Conservation (phyloP, 441 rosid species). For the Adansonia gregorii region DNA sequence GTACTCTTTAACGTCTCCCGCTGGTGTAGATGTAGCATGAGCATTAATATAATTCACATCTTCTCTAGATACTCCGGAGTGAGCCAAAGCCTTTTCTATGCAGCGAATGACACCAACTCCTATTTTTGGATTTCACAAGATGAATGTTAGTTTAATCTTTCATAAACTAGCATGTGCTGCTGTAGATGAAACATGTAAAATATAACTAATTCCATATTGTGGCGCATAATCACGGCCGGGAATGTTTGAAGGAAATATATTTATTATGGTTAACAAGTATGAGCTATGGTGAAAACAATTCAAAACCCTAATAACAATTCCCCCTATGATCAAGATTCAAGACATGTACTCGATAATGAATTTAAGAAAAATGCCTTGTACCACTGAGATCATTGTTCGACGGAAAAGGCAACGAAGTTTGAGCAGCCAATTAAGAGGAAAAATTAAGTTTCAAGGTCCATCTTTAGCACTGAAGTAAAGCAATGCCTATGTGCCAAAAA, state of each 20-base stretch:
- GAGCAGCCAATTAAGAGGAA: not conserved
- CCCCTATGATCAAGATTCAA: not conserved
- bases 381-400: not conserved
- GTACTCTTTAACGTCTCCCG: constrained; percentile 90
- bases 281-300: not conserved
- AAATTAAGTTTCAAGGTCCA: not conserved
- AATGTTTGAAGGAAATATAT: not conserved
- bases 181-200: not conserved
- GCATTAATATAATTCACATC: constrained; percentile 91
- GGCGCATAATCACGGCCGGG: not conserved
- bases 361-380: not conserved
- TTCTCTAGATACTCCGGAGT: constrained; percentile 74
- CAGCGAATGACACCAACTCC: constrained; percentile 81
- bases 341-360: not conserved
- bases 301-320: not conserved
- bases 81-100: constrained; percentile 83
- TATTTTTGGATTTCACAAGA: constrained; percentile 35
- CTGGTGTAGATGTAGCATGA: constrained; percentile 92
- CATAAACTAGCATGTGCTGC: constrained; percentile 14
- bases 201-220: not conserved
- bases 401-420: not conserved
- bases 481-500: not conserved
- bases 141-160: constrained; percentile 11
- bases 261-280: not conserved
- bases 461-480: not conserved